A percentile compares a stretch with the other conserved stretches of the same genome.
Evolutionary conservation across 2,329 filamentous ascomycete species (phyloP).

Genomic region (Amauroascus niger): DNA sequence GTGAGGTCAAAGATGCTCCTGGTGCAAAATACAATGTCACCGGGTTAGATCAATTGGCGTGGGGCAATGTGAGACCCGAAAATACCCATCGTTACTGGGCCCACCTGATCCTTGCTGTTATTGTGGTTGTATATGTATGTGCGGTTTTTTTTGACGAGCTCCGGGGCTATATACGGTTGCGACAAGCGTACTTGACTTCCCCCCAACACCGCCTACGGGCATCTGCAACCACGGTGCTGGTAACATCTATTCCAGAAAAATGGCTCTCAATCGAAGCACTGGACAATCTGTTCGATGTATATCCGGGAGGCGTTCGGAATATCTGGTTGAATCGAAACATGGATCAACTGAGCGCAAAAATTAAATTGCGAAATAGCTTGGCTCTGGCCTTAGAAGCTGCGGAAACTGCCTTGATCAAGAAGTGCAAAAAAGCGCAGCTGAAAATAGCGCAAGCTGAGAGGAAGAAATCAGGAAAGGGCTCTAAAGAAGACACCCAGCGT

Average conservation of each 20-base stretch:
- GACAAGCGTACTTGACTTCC: conserved; percentile 88
- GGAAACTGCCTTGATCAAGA: conserved; percentile 72
- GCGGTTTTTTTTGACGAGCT: conserved; percentile 80
- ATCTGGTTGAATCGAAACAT: conserved; percentile 94
- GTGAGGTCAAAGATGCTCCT: conserved; percentile 33
- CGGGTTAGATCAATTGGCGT: conserved; percentile 73
- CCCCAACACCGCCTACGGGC: conserved; percentile 88
- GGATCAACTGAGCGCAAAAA: conserved; percentile 72
- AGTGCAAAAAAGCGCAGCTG: conserved; percentile 68
- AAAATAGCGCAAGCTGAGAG: conserved; percentile 55
- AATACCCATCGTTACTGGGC: conserved; percentile 68
- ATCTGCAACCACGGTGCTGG: conserved; percentile 89
- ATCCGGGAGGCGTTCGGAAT: conserved; percentile 87
- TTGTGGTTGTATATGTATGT: conserved; percentile 74
- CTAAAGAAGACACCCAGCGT: conserved; percentile 31
- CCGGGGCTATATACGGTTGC: conserved; percentile 77
- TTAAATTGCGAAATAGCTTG: conserved; percentile 61
- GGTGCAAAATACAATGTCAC: conserved; percentile 41
- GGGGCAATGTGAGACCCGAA: conserved; percentile 66
- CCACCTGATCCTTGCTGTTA: conserved; percentile 68
- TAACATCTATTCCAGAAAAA: conserved; percentile 79
- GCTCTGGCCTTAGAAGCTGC: conserved; percentile 66
- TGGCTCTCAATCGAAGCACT: conserved; percentile 82
- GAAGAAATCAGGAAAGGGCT: conserved; percentile 49
- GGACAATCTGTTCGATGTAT: conserved; percentile 81